Evolutionary conservation across 192 early-diverging fungal species (phyloP).

Genomic region (Coemansia sp.): DNA sequence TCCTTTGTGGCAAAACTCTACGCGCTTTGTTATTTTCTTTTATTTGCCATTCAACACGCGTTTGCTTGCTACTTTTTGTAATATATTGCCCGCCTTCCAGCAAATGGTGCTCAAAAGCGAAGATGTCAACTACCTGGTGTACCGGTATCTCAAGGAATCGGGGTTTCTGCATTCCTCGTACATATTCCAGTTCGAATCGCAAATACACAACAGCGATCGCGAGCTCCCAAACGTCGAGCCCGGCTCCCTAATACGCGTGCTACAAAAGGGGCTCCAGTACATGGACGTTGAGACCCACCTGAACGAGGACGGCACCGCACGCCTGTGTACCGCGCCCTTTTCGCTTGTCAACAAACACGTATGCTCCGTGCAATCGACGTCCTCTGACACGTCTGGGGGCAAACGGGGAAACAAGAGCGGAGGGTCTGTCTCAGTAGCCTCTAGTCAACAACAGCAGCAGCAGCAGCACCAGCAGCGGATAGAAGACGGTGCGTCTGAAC

Average conservation of each 20-base stretch:
- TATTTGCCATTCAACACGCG: neutral
- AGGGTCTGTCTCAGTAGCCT: neutral
- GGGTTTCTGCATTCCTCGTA: conserved; percentile 86
- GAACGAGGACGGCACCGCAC: conserved; percentile 78
- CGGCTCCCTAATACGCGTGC: conserved; percentile 77
- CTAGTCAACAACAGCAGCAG: neutral
- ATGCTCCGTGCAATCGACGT: conserved; percentile 29
- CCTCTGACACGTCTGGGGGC: neutral
- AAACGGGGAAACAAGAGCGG: neutral
- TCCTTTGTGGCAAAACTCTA: neutral
- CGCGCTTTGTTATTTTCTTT: neutral
- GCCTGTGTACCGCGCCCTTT: conserved; percentile 50
- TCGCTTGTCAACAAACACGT: conserved; percentile 48
- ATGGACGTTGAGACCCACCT: conserved; percentile 87
- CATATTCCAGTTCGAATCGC: conserved; percentile 82
- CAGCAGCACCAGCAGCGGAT: conserved; percentile 6
- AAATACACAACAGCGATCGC: conserved; percentile 63
- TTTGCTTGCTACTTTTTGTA: neutral
- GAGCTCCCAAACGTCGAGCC: conserved; percentile 65
- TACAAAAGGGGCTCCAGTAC: conserved; percentile 92
- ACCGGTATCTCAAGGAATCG: conserved; percentile 84
- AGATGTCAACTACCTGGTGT: conserved; percentile 86
- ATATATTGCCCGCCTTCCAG: neutral
- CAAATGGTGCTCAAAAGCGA: conserved; percentile 75
- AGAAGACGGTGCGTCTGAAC: conserved; percentile 1